Evolutionary conservation across 371 early-diverging fungal genomes (phyloP).

Genomic region (Syncephalastrum contaminatum): DNA sequence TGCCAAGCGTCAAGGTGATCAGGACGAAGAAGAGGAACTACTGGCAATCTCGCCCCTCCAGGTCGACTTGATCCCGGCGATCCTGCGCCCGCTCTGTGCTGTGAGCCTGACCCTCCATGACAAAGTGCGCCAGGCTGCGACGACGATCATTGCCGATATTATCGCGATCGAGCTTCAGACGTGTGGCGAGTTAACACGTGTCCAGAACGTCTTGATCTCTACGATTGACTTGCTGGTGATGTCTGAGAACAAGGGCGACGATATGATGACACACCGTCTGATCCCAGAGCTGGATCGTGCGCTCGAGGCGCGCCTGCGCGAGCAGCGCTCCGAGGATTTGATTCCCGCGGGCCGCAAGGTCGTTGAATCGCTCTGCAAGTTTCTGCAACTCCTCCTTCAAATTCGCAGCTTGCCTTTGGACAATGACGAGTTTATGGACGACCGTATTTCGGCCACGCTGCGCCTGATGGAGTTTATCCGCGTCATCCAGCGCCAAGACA

Average conservation of each 20-base stretch:
- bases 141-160: constrained; percentile 61
- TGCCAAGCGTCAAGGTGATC: constrained; percentile 13
- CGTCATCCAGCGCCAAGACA: constrained; percentile 60
- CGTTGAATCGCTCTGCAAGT: constrained; percentile 53
- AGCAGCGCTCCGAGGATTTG: constrained; percentile 20
- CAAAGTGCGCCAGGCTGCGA: constrained; percentile 51
- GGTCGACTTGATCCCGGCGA: constrained; percentile 49
- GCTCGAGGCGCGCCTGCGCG: constrained; percentile 26
- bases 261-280: constrained; percentile 30
- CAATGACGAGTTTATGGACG: constrained; percentile 64
- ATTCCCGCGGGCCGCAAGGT: constrained; percentile 33
- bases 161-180: constrained; percentile 60
- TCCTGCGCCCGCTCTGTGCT: constrained; percentile 63
- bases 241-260: constrained; percentile 59
- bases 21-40: constrained; percentile 3
- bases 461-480: constrained; percentile 67
- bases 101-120: constrained; percentile 62
- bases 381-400: constrained; percentile 55
- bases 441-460: constrained; percentile 61
- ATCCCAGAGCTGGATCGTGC: constrained; percentile 29
- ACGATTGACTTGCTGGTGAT: constrained; percentile 62
- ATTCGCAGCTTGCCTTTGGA: constrained; percentile 60
- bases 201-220: constrained; percentile 62
- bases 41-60: constrained; percentile 35
- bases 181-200: constrained; percentile 47